A percentile compares a stretch with the other conserved stretches of the same genome.
phyloP scores from a whole-genome alignment of 2,329 filamentous ascomycete species.

The Fusarium solani-melongenae region DNA sequence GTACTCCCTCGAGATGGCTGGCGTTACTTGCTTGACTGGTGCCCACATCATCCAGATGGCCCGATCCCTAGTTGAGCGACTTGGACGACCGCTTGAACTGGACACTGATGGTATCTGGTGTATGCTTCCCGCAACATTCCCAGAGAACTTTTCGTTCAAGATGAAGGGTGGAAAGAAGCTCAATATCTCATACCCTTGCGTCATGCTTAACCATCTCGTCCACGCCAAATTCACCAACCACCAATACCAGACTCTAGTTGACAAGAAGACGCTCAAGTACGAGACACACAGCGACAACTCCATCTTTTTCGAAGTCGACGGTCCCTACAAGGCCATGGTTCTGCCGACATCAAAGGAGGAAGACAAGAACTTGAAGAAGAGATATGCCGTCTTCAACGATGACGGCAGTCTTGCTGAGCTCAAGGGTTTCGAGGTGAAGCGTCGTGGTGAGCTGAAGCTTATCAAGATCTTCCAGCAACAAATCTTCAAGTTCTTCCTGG shows the following conservation, averaged over 20 bases:
- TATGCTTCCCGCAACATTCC: slow-evolving; percentile 95
- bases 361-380: slow-evolving; percentile 99
- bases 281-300: slow-evolving; percentile 98
- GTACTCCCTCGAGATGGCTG: slow-evolving; percentile 99
- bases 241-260: slow-evolving; percentile 91
- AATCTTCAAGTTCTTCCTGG: slow-evolving; percentile 99
- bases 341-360: slow-evolving; percentile 97
- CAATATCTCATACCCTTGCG: slow-evolving; percentile 96
- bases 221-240: slow-evolving; percentile 96
- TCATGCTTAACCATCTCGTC: slow-evolving; percentile 98
- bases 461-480: slow-evolving; percentile 99
- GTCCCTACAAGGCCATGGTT: slow-evolving; percentile 97
- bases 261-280: slow-evolving; percentile 85
- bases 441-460: slow-evolving; percentile 95
- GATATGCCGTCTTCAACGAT: slow-evolving; percentile 98
- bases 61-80: slow-evolving; percentile 89
- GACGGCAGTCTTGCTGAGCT: slow-evolving; percentile 94
- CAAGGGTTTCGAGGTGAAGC: slow-evolving; percentile 98
- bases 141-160: slow-evolving; percentile 95
- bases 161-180: slow-evolving; percentile 96
- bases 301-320: slow-evolving; percentile 99
- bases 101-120: slow-evolving; percentile 99
- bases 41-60: slow-evolving; percentile 98
- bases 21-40: slow-evolving; percentile 95
- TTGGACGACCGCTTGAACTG: slow-evolving; percentile 91